Percentiles rank a stretch among this genome's conserved stretches.
phyloP scores from a whole-genome alignment of 2,329 filamentous ascomycete genomes.

The Colletotrichum tropicale region DNA sequence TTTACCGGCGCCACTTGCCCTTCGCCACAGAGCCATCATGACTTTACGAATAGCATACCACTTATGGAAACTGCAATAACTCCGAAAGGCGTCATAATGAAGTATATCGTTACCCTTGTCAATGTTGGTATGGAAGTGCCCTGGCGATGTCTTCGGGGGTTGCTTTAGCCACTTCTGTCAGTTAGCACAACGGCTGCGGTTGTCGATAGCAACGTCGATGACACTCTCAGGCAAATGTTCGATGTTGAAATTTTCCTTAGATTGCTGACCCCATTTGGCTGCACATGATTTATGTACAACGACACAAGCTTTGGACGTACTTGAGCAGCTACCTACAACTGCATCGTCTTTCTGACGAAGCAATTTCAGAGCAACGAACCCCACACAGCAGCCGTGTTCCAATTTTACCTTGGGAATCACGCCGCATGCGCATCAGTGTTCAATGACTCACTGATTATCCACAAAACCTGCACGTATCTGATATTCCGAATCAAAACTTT shows the following conservation, averaged over 20 bases:
- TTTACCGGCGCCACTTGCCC: not conserved
- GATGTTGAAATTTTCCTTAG: not conserved
- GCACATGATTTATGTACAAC: not conserved
- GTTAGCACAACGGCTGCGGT: not conserved
- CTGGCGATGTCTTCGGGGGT: not conserved
- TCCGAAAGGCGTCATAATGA: no score
- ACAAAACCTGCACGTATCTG: not conserved
- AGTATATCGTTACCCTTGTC: no score
- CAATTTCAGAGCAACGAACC: not conserved
- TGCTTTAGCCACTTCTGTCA: not conserved
- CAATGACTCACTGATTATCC: not conserved
- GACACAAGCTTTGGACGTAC: not conserved
- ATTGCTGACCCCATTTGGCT: not conserved
- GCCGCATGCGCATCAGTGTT: not conserved
- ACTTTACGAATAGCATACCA: no score
- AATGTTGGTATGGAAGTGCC: no score
- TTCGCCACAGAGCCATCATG: no score
- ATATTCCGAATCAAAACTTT: not conserved
- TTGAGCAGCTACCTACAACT: not conserved
- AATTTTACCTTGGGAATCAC: not conserved
- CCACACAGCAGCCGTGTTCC: not conserved
- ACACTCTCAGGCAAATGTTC: not conserved
- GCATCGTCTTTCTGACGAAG: not conserved
- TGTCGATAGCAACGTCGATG: not conserved
- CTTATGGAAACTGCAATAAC: no score